A percentile compares a stretch with the other conserved stretches of the same genome.
These are phyloP conservation scores for Lactarius quietus DNA, from an alignment of 768 basidiomycete species.

Conservation along the genomic window DNA sequence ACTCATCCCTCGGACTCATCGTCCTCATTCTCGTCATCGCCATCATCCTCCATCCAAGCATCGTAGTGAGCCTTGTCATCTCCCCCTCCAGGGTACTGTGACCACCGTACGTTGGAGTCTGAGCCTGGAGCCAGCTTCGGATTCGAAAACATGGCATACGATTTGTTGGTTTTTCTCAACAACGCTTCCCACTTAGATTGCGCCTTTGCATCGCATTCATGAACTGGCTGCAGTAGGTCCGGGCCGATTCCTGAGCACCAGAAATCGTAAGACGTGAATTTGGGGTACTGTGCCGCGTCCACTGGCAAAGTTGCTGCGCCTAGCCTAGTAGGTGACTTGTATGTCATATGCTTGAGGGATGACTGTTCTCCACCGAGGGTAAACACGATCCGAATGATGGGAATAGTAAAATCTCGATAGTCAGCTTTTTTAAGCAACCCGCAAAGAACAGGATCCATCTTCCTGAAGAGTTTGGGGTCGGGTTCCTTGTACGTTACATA, in stretches of 20 bases:
- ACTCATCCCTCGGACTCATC: too few relatives aligned
- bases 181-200: neutral
- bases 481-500: too few relatives aligned
- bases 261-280: neutral
- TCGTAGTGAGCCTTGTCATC: too few relatives aligned
- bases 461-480: neutral
- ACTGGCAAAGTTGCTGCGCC: neutral
- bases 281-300: neutral
- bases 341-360: neutral
- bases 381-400: neutral
- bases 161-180: neutral
- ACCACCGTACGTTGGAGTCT: neutral
- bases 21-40: too few relatives aligned
- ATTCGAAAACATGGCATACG: neutral
- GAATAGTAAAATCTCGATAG: neutral
- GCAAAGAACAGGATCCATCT: neutral
- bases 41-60: conserved; percentile 31
- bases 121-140: too few relatives aligned
- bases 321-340: neutral
- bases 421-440: neutral
- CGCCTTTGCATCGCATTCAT: neutral
- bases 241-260: neutral
- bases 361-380: neutral
- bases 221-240: neutral
- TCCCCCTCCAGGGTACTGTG: neutral